phyloP scores from a whole-genome alignment of 306 rosid genomes.

The Vigna unguiculata region DNA sequence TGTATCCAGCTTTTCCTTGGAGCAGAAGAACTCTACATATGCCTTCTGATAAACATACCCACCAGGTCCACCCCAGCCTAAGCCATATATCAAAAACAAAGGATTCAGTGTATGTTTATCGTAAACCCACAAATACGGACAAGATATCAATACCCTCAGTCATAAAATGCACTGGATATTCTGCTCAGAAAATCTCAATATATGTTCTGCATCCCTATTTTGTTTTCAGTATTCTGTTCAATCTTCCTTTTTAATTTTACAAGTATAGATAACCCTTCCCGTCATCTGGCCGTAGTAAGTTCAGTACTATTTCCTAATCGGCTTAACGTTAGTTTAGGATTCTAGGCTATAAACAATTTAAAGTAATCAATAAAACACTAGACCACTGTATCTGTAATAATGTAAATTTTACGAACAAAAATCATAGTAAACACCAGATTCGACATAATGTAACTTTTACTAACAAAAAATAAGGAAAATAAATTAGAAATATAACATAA shows the following conservation, averaged over 20 bases:
- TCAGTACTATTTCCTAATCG: not conserved
- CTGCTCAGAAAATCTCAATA: conserved; percentile 8
- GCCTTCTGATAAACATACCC: conserved; percentile 98
- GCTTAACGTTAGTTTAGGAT: not conserved
- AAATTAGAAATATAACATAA: not conserved
- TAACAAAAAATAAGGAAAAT: not conserved
- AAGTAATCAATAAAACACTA: not conserved
- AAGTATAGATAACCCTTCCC: conserved; percentile 16
- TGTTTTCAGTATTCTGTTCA: conserved; percentile 1
- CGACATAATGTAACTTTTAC: no score
- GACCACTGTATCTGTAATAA: conserved; percentile 1
- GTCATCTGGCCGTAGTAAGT: not conserved
- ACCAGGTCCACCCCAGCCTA: conserved; percentile 98
- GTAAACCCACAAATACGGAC: conserved; percentile 16
- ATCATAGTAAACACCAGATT: no score
- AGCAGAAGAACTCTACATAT: conserved; percentile 94
- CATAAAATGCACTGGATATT: conserved; percentile 38
- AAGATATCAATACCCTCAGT: conserved; percentile 18
- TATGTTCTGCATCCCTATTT: conserved; percentile 5
- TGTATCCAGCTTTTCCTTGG: conserved; percentile 74
- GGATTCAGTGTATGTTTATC: conserved; percentile 23
- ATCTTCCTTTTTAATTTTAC: conserved; percentile 5
- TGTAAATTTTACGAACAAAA: no score
- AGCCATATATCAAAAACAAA: conserved; percentile 31
- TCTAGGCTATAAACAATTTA: not conserved